A percentile compares a stretch with the other conserved stretches of the same genome.
These are phyloP conservation scores for Eutrema yunnanense DNA, from an alignment of 345 rosid genomes.

Conservation along the genomic window DNA sequence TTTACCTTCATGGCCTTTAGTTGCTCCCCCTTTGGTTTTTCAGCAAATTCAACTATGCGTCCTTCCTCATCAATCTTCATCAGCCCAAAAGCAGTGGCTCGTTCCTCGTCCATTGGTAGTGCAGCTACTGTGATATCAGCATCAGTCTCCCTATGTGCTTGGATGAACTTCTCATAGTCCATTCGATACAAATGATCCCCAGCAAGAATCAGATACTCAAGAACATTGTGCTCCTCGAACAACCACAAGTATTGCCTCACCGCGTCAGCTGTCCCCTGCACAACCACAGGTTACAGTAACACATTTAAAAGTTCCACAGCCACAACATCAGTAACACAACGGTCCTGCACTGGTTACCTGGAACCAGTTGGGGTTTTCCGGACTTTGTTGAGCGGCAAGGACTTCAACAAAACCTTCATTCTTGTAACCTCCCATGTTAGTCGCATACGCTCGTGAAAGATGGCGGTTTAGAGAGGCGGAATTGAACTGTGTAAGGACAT, in stretches of 20 bases:
- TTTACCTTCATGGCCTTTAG: slow-evolving; percentile 81
- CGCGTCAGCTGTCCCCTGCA: slow-evolving; percentile 97
- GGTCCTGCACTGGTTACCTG: slow-evolving; percentile 40
- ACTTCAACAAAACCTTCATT: slow-evolving; percentile 96
- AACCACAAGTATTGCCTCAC: slow-evolving; percentile 96
- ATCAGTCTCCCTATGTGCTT: slow-evolving; percentile 95
- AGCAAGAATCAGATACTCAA: slow-evolving; percentile 88
- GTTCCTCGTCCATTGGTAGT: slow-evolving; percentile 83
- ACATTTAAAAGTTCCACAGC: not conserved
- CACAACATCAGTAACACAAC: not conserved
- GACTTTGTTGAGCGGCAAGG: slow-evolving; percentile 98
- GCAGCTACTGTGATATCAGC: slow-evolving; percentile 99
- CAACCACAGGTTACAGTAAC: not conserved
- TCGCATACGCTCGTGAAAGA: slow-evolving; percentile 85
- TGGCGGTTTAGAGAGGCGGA: slow-evolving; percentile 93
- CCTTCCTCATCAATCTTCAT: slow-evolving; percentile 99
- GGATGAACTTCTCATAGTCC: slow-evolving; percentile 95
- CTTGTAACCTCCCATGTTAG: slow-evolving; percentile 96
- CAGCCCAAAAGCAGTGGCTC: slow-evolving; percentile 90
- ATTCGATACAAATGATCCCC: slow-evolving; percentile 94
- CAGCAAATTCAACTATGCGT: slow-evolving; percentile 85
- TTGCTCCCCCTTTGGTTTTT: slow-evolving; percentile 92
- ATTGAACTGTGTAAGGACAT: slow-evolving; percentile 93
- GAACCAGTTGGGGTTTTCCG: slow-evolving; percentile 97
- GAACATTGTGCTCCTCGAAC: slow-evolving; percentile 91